Evolutionary conservation across 768 basidiomycete species (phyloP), one percentile per base, ranked within the genome.

Genomic region (Tulasnella sp.): DNA sequence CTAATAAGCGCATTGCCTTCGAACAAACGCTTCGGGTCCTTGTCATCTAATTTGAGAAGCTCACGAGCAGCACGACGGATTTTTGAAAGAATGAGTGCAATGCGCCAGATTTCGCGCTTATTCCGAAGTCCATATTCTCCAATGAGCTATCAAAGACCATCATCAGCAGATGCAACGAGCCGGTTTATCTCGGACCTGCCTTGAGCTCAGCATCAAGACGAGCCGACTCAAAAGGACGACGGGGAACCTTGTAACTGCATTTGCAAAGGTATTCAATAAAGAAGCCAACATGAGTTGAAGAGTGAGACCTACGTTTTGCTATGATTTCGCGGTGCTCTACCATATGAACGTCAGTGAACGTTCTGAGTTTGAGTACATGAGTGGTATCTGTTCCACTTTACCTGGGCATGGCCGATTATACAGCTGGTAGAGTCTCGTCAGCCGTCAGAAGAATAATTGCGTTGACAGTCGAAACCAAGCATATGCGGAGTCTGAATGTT

Each of bases 91-190:
- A 81, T 81, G 64, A 99, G 83, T 67, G 89, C 81, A 69, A 99
- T 98, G 65, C 95, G 88, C 95, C 93, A 99, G 74, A 98, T 95
- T 74, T 99, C 95, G 67, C 93, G 86, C 78, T 99, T 99, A 86
- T 96, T 98, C 69, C 92, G 87, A 67, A 98, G 88, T 68, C 95
- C 95, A 76, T 92, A 98, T 73, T 99, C 95, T 70, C 95, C 93
- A 48, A 92, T 93, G 70, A 98, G 92, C 93, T 95, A 61, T 34
- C 47, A n/a, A n/a, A n/a, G n/a, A n/a, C n/a, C n/a, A n/a, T n/a
- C n/a, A n/a, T 6, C 4, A 15, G 5, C 10, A 16, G 5, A 20
- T 19, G 22, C 12, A 24, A 42, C 19, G 19, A n/a, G 39, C 6
- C 27, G 19, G 6, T 6, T n/a, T 6, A 24, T 40, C 19, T 12